Evolutionary conservation across 805 yeast species (phyloP).

Genomic region (Candida mattraensis): DNA sequence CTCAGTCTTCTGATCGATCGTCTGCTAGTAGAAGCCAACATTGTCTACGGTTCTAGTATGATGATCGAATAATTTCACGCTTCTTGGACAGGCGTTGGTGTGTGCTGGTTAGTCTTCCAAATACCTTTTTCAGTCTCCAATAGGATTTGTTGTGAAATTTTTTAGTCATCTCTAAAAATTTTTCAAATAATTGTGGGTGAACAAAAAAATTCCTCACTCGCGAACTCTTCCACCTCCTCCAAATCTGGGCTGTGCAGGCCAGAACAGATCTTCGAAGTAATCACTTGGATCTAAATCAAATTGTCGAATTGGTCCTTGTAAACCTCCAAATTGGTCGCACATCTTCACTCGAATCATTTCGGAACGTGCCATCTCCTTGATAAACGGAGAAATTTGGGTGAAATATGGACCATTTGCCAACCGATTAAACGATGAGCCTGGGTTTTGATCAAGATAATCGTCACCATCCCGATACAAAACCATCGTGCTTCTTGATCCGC

Average conservation of each 20-base stretch:
- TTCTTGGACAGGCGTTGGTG: too few species aligned
- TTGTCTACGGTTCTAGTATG: slow-evolving; percentile 1
- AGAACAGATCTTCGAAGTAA: slow-evolving; percentile 17
- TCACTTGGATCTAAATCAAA: slow-evolving; percentile 20
- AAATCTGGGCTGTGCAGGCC: slow-evolving; percentile 3
- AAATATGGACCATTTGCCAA: slow-evolving; percentile 14
- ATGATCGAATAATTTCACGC: too few species aligned
- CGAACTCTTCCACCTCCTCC: too few species aligned
- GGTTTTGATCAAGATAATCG: slow-evolving; percentile 24
- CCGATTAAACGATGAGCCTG: slow-evolving; percentile 24
- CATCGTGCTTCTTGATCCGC: slow-evolving; percentile 25
- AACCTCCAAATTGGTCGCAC: background rate
- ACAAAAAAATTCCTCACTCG: slow-evolving; percentile 2
- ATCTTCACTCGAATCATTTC: slow-evolving; percentile 20
- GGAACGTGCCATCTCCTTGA: slow-evolving; percentile 30
- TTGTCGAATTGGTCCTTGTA: slow-evolving; percentile 6
- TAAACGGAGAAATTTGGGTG: slow-evolving; percentile 27
- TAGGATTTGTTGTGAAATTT: slow-evolving; percentile 6
- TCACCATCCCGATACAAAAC: slow-evolving; percentile 20
- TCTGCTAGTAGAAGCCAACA: slow-evolving; percentile 15
- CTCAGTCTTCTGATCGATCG: slow-evolving; percentile 9
- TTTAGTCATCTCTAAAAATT: slow-evolving; percentile 17
- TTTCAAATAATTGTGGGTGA: slow-evolving; percentile 1
- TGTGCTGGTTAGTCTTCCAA: too few species aligned
- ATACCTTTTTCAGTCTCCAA: too few species aligned